Percentiles rank a stretch among this genome's conserved stretches.
These are phyloP conservation scores for Poa pratensis DNA, from an alignment of 176 grass and related monocot genomes.

Conservation along the genomic window DNA sequence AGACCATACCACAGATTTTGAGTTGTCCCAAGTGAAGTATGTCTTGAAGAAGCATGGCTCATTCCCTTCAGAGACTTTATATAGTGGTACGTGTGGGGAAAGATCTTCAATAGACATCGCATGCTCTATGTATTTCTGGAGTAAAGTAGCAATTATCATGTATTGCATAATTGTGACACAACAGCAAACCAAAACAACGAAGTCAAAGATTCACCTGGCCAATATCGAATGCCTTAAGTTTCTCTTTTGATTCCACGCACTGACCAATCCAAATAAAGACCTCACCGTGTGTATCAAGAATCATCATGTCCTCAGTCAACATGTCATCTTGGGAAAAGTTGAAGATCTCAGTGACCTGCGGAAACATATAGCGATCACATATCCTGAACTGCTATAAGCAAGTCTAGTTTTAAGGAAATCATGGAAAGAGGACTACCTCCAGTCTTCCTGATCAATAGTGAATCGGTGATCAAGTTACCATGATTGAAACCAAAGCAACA, in stretches of 20 bases:
- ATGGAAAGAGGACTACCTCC: conserved; percentile 60
- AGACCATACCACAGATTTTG: conserved; percentile 72
- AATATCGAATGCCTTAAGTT: conserved; percentile 85
- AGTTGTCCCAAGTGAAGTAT: conserved; percentile 93
- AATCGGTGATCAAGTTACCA: conserved; percentile 38
- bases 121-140: conserved; percentile 92
- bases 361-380: conserved; percentile 44
- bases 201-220: conserved; percentile 60
- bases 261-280: conserved; percentile 94
- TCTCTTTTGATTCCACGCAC: conserved; percentile 84
- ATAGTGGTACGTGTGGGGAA: conserved; percentile 75
- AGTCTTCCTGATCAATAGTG: conserved; percentile 66
- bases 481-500: conserved; percentile 47
- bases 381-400: conserved; percentile 23
- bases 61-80: conserved; percentile 83
- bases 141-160: background rate
- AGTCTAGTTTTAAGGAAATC: conserved; percentile 31
- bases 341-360: conserved; percentile 82
- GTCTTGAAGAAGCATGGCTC: conserved; percentile 93
- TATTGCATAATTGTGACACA: conserved; percentile 18
- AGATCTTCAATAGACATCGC: conserved; percentile 82
- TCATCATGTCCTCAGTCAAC: conserved; percentile 93
- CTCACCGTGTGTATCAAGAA: conserved; percentile 90
- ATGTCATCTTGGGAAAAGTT: conserved; percentile 99
- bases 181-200: conserved; percentile 33